Percentiles rank a stretch among this genome's conserved stretches.
Conservation (phyloP, 148 eudicot genomes). For the Persicaria maculosa region DNA sequence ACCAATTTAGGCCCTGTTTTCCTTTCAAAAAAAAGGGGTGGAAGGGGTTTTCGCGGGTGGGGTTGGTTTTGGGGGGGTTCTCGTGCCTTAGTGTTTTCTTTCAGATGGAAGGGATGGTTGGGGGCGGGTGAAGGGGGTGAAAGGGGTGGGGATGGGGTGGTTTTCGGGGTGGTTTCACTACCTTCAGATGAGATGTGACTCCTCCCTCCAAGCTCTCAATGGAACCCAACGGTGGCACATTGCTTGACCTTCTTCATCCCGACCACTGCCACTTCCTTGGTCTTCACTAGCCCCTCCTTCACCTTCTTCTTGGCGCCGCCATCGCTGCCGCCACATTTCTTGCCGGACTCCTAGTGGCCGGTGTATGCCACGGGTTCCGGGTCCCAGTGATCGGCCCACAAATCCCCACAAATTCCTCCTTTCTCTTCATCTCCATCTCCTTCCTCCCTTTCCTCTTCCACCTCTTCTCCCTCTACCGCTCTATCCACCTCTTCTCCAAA, state of each 20-base stretch:
- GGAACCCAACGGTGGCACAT: slow-evolving; percentile 53
- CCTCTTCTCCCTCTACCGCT: slow-evolving; percentile 27
- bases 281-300: slow-evolving; percentile 61
- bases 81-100: no score
- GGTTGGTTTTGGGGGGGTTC: no score
- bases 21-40: no score
- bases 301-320: slow-evolving; percentile 49
- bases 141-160: no score
- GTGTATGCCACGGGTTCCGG: slow-evolving; percentile 22
- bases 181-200: background rate
- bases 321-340: slow-evolving; percentile 8
- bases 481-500: slow-evolving; percentile 22
- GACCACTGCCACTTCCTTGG: slow-evolving; percentile 59
- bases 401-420: slow-evolving; percentile 25
- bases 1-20: no score
- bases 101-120: no score
- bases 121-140: no score
- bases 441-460: slow-evolving; percentile 30
- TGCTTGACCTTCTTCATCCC: slow-evolving; percentile 70
- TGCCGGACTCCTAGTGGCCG: slow-evolving; percentile 15
- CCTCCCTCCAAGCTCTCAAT: slow-evolving; percentile 21
- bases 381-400: slow-evolving; percentile 89
- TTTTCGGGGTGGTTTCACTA: no score
- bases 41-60: no score
- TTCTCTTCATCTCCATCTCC: slow-evolving; percentile 24